Percentiles rank a stretch among this genome's conserved stretches.
Evolutionary conservation across 2,329 filamentous ascomycete species (phyloP).

Genomic region (Cladorrhinum sp.): DNA sequence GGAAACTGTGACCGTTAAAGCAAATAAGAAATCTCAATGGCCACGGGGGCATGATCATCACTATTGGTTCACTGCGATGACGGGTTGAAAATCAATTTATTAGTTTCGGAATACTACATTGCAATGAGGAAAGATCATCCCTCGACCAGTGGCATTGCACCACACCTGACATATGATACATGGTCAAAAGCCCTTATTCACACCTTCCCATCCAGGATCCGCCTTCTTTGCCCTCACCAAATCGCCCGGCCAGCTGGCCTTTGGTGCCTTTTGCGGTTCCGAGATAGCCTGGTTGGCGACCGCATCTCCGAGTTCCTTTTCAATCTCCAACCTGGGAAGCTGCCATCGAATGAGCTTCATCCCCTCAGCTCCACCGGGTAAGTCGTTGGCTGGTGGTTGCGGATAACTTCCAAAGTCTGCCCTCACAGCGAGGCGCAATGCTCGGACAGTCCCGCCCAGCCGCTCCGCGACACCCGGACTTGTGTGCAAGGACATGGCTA

Average conservation of each 20-base stretch:
- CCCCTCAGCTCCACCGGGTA: constrained; percentile 3
- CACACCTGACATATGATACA: not conserved
- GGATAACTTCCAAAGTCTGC: constrained; percentile 32
- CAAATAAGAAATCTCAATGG: no score
- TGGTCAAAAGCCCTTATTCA: constrained; percentile 25
- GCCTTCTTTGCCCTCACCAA: constrained; percentile 24
- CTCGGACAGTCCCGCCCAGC: constrained; percentile 33
- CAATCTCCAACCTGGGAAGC: constrained; percentile 27
- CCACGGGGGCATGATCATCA: no score
- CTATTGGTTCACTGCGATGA: no score
- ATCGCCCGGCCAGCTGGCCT: constrained; percentile 24
- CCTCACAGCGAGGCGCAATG: constrained; percentile 33
- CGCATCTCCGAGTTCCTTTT: constrained; percentile 28
- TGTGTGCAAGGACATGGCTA: constrained; percentile 36
- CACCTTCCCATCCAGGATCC: constrained; percentile 26
- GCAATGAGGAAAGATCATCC: not conserved
- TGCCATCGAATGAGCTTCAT: constrained; percentile 15
- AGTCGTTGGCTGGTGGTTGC: constrained; percentile 9
- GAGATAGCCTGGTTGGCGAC: constrained; percentile 23
- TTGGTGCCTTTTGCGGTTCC: constrained; percentile 24
- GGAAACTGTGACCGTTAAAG: no score
- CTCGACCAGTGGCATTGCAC: not conserved
- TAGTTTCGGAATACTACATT: no score
- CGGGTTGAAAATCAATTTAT: no score
- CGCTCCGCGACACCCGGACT: constrained; percentile 38